Conservation (phyloP, 768 basidiomycete genomes). For the Suillus bovinus region DNA sequence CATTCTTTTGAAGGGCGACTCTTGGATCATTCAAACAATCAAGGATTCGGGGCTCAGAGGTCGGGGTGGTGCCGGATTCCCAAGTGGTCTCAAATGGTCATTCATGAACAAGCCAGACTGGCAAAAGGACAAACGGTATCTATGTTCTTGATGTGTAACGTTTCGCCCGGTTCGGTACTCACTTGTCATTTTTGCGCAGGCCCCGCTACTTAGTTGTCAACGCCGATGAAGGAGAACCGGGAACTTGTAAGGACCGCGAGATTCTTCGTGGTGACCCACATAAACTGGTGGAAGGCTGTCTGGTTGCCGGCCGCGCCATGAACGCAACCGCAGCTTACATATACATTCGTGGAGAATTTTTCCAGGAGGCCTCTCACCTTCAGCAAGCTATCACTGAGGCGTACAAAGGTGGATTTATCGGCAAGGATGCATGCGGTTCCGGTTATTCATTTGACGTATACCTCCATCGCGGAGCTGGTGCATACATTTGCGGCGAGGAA, state of each 20-base stretch:
- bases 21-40: slow-evolving; percentile 95
- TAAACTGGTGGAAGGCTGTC: slow-evolving; percentile 96
- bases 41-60: slow-evolving; percentile 96
- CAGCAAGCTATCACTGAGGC: slow-evolving; percentile 96
- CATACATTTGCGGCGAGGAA: slow-evolving; percentile 99
- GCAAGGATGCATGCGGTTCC: slow-evolving; percentile 87
- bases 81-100: slow-evolving; percentile 95
- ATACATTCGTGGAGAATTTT: slow-evolving; percentile 98
- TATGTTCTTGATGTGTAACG: neutral
- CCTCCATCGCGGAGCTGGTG: slow-evolving; percentile 96
- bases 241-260: slow-evolving; percentile 98
- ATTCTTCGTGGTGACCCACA: slow-evolving; percentile 98
- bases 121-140: slow-evolving; percentile 87
- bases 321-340: slow-evolving; percentile 99
- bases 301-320: slow-evolving; percentile 96
- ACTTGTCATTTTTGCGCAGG: slow-evolving; percentile 38
- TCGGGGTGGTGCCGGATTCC: slow-evolving; percentile 96
- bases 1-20: slow-evolving; percentile 91
- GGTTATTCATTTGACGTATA: slow-evolving; percentile 98
- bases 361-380: slow-evolving; percentile 91
- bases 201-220: slow-evolving; percentile 97
- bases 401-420: slow-evolving; percentile 85
- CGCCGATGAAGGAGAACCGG: slow-evolving; percentile 98
- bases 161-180: neutral
- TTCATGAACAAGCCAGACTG: slow-evolving; percentile 99